Base-by-base conservation (phyloP, 2,329 filamentous ascomycete species). In the Diaporthe citrichinensis region DNA sequence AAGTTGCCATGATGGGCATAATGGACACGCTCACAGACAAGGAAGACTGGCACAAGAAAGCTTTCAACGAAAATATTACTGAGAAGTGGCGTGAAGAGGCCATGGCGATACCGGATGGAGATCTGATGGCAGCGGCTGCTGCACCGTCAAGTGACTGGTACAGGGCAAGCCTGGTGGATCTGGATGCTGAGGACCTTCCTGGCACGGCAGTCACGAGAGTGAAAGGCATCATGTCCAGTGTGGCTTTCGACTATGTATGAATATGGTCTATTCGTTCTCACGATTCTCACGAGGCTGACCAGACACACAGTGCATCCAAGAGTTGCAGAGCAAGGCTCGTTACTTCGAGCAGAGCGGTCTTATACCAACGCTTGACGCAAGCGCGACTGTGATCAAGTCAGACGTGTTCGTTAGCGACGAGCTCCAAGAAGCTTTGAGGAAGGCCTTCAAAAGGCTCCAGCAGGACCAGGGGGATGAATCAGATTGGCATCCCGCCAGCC, bases 401-500 rank as follows among this genome's bases (percentile, higher is more conserved):
- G 76, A 76, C 55, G 28, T 51, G 2, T 41, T 74, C 20, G 51
- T 76, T 44, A 36, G 17, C 15, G 31, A 65, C 25, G 62, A 72
- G 25, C 74, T 78, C 25, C 76, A 61, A 23, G 69, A 68, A 3
- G 69, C 71, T 15, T 36, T 78, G 68, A 67, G 46, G 23, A 9
- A 46, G 31, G 71, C 62, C 9, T 68, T 78, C 25, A 15, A 53
- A 1, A 79, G 77, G 0, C 82, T 91, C 6, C 84, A 89, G 73
- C 78, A 84, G 15, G 81, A 86, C 3, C 84, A 84, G 1, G 83
- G 84, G 36, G 46, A 80, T 0, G 53, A 83, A 58, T 83, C 84
- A 72, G 89, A 90, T 78, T 91, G 85, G 84, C 87, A 91, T 81
- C 89, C 89, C 0, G 83, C 85, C 3, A 88, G 87, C 0, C 81